A percentile compares a stretch with the other conserved stretches of the same genome.
phyloP scores from a whole-genome alignment of 2,329 filamentous ascomycete species.

The Ceratocystis destructans region DNA sequence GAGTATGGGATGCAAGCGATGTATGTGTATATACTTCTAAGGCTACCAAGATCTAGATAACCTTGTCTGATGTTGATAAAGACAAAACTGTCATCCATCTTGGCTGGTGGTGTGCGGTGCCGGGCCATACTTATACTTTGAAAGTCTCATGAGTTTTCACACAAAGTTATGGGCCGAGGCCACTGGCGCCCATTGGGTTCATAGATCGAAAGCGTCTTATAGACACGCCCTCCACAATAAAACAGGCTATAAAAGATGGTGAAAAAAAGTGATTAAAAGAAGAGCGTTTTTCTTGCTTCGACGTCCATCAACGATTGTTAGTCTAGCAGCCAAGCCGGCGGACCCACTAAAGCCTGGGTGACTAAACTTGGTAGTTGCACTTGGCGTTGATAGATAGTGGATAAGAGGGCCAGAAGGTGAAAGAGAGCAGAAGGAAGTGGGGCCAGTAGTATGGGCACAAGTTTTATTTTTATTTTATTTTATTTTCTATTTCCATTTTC shows the following conservation, averaged over 20 bases:
- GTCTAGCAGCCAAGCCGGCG: background rate
- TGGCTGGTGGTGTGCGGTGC: background rate
- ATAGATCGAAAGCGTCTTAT: background rate
- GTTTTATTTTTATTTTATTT: background rate
- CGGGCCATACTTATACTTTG: constrained; percentile 1
- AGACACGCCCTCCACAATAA: background rate
- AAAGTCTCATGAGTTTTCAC: background rate
- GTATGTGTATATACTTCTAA: background rate
- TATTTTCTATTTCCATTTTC: too few relatives aligned
- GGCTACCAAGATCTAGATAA: background rate
- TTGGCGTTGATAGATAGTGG: constrained; percentile 14
- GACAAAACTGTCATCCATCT: background rate
- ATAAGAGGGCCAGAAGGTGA: background rate
- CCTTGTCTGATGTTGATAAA: too few relatives aligned
- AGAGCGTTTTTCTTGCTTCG: background rate
- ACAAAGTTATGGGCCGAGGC: background rate
- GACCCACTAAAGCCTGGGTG: constrained; percentile 4
- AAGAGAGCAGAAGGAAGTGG: background rate
- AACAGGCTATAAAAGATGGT: background rate
- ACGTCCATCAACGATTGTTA: background rate
- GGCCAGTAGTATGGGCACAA: background rate
- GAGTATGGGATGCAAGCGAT: background rate
- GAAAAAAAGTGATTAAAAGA: background rate
- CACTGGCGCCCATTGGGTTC: background rate
- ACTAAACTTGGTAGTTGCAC: constrained; percentile 1